Evolutionary conservation across 2,329 filamentous ascomycete genomes (phyloP), one percentile per base, ranked within the genome.

Genomic region (Stachybotrys chartarum): DNA sequence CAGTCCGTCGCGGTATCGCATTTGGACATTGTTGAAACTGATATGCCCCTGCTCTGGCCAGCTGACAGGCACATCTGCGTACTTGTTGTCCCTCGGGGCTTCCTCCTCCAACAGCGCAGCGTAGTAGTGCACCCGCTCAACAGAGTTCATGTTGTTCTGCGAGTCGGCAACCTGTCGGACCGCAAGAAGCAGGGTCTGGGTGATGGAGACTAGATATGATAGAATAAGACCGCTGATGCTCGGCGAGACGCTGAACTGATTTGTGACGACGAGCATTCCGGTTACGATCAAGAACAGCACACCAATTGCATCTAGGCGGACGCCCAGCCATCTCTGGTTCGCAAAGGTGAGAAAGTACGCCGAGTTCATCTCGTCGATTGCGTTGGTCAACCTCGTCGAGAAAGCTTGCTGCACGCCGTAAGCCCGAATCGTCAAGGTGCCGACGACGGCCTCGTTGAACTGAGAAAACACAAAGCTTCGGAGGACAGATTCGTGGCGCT

Each of bases 61-160:
- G 18, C 79, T 79, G 1, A 82, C 74, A 14, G 83, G 81, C 4
- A 96, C 82, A 5, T 91, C 82, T 50, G 84, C 68, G 50, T 88
- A 10, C 35, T 42, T 42, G 10, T 14, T 85, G 63, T 91, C 87
- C 3, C 91, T 77, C 0, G 91, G 90, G 0, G 91, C 89, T 70
- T 97, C 92, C 66, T 96, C 87, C 60, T 95, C 90, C 5, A 97
- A 80, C 62, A 88, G 72, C 1, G 83, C 89, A 55, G 90, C 91
- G 68, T 97, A 97, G 74, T 94, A 90, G 67, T 91, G 84, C 46
- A 97, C 78, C 51, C 92, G 87, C 72, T 97, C 92, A 0, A 93
- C 93, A 0, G 91, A 85, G 68, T 96, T 96, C 92, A 97, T 96
- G 66, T 91, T 90, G 72, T 96, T 96, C 71, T 97, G 92, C 12